These are phyloP conservation scores for Giardia duodenalis DNA, from an alignment of 208 protist genomes.

Conservation along the genomic window DNA sequence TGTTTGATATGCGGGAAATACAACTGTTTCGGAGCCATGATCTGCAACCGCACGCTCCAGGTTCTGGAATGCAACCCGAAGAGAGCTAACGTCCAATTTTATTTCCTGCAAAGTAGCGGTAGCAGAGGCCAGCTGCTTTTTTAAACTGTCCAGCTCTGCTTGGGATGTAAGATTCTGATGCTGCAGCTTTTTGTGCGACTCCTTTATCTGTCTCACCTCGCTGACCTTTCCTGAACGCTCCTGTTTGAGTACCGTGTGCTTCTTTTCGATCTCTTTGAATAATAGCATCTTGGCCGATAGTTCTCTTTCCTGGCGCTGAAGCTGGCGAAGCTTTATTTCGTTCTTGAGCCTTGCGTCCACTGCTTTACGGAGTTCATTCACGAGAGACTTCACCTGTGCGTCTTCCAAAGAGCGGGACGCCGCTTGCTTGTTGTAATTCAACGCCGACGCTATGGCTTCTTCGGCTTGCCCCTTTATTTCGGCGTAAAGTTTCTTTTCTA, in stretches of 20 bases:
- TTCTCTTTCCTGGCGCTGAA: background rate
- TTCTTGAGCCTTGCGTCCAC: background rate
- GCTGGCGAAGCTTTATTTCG: background rate
- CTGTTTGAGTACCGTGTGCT: background rate
- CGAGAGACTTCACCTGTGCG: background rate
- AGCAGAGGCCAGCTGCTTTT: background rate
- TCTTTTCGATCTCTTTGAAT: background rate
- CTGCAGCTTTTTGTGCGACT: background rate
- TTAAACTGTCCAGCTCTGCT: background rate
- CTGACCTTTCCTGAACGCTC: background rate
- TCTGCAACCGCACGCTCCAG: background rate
- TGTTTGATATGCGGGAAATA: background rate
- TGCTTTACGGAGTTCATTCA: background rate
- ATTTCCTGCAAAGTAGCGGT: background rate
- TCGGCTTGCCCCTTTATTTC: background rate
- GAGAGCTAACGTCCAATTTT: background rate
- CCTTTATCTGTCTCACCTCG: background rate
- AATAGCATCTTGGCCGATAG: background rate
- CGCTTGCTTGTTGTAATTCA: too few relatives aligned
- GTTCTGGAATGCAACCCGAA: background rate
- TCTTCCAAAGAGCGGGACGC: background rate
- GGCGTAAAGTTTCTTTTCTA: background rate
- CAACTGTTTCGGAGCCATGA: too few relatives aligned
- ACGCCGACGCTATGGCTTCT: background rate
- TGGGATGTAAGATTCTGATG: background rate